Base-by-base conservation (phyloP, 2,329 filamentous ascomycete genomes). In the Metarhizium anisopliae region DNA sequence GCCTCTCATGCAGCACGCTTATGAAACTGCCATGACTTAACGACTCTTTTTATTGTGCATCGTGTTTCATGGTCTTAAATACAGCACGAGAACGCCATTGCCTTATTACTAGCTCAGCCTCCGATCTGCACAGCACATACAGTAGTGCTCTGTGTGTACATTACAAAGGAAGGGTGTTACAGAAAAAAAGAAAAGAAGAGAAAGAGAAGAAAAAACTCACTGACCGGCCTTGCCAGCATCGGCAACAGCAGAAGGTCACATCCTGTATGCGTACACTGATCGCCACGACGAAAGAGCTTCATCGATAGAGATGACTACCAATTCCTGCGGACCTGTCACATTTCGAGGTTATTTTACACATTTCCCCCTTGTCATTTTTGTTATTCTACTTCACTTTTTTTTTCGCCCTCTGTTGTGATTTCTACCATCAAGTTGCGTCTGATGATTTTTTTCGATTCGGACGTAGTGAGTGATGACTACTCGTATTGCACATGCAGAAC, bases 21-120 rank as follows among this genome's bases (percentile, higher is more conserved):
- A 70, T 66, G 69, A 71, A 58, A 65, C 66, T 64, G 63, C 63
- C 66, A 74, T 66, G 70, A 74, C 61, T 67, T 73, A 65, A 74
- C 66, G 71, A 74, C 65, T 72, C 67, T 68, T 66, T 62, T 68
- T 68, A 63, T 60, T 55, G 60, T 64, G 63, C 63, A 60, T 66
- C 55, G 62, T 70, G 67, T 70, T 66, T 66, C 63, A 65, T 61
- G 64, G 66, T 58, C 61, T 56, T 49, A 53, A 50, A 52, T 50
- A 47, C 40, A 51, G 50, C 52, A 55, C 56, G 29, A 51, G 52
- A 58, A 62, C 55, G 60, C 62, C 56, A 58, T 60, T 57, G 53
- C 53, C 59, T 61, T 58, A 60, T 52, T 63, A 64, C 59, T 55
- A 60, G 63, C 59, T 59, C 58, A 59, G 57, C 58, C 54, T 50